Conservation (phyloP, 805 yeast species). For the Myxozyma melibiosi region DNA sequence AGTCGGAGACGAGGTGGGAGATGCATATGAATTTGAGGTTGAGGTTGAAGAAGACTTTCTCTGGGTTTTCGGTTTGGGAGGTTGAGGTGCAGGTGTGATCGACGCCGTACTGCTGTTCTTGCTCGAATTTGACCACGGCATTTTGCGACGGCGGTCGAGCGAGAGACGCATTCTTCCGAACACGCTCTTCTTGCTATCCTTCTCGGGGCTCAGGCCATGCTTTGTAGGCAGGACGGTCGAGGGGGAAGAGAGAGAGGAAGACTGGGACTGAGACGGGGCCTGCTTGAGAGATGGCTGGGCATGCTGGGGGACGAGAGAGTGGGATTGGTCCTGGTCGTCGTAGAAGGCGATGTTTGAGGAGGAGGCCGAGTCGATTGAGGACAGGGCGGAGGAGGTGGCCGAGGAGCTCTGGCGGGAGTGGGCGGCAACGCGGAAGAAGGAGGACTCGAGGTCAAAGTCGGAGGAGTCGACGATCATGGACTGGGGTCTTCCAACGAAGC, state of each 20-base stretch:
- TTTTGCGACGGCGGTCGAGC: constrained; percentile 19
- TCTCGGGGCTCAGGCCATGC: constrained; percentile 10
- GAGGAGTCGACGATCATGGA: constrained; percentile 20
- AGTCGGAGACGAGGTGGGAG: neutral
- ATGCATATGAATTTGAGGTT: neutral
- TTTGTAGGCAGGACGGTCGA: neutral
- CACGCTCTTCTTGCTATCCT: constrained; percentile 3
- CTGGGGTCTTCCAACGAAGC: constrained; percentile 22
- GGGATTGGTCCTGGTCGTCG: too few relatives aligned
- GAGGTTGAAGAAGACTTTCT: neutral
- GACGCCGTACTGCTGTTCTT: neutral
- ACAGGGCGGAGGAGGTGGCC: constrained; percentile 3
- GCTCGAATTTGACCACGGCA: constrained; percentile 15
- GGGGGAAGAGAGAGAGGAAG: too few relatives aligned
- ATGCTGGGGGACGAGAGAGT: too few relatives aligned
- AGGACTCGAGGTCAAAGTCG: constrained; percentile 2
- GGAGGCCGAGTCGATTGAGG: constrained; percentile 5
- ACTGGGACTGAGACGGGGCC: too few relatives aligned
- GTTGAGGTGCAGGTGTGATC: neutral
- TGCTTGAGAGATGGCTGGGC: too few relatives aligned
- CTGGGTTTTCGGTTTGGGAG: too few relatives aligned
- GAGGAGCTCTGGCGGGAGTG: neutral
- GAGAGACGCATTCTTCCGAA: constrained; percentile 16
- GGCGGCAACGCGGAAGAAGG: constrained; percentile 8
- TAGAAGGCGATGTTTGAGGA: neutral